A percentile compares a stretch with the other conserved stretches of the same genome.
Conservation (phyloP, 2,329 filamentous ascomycete genomes). For the Penicillium occitanis region DNA sequence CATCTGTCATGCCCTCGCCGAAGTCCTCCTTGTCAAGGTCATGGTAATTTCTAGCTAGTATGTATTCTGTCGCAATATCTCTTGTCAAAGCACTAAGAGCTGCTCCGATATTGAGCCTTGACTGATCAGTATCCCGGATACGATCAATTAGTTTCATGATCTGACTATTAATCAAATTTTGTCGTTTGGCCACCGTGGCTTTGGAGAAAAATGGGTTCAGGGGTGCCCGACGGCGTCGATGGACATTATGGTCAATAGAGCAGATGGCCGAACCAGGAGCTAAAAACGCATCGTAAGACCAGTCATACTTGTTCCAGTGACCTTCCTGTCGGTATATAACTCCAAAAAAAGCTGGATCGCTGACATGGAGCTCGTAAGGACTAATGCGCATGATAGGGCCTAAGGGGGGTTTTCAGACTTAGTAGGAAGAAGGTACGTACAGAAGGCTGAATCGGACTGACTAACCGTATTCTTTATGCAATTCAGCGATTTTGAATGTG, state of each 20-base stretch:
- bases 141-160: not conserved
- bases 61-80: too few species aligned
- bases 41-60: too few species aligned
- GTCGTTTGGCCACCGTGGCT: not conserved
- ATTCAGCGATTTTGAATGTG: not conserved
- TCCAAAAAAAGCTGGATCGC: not conserved
- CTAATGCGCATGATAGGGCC: not conserved
- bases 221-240: not conserved
- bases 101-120: not conserved
- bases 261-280: not conserved
- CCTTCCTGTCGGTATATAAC: not conserved
- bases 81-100: too few species aligned
- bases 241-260: not conserved
- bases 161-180: not conserved
- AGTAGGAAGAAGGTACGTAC: too few species aligned
- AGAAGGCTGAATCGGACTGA: too few species aligned
- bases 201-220: not conserved
- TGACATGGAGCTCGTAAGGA: not conserved
- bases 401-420: not conserved
- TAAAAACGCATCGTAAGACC: not conserved
- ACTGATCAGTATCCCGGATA: not conserved
- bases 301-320: not conserved
- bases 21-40: too few species aligned
- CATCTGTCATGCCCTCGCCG: too few species aligned
- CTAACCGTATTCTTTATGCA: not conserved